These are phyloP conservation scores for Suhomyces prunicola DNA, from an alignment of 805 yeast genomes.

Conservation along the genomic window DNA sequence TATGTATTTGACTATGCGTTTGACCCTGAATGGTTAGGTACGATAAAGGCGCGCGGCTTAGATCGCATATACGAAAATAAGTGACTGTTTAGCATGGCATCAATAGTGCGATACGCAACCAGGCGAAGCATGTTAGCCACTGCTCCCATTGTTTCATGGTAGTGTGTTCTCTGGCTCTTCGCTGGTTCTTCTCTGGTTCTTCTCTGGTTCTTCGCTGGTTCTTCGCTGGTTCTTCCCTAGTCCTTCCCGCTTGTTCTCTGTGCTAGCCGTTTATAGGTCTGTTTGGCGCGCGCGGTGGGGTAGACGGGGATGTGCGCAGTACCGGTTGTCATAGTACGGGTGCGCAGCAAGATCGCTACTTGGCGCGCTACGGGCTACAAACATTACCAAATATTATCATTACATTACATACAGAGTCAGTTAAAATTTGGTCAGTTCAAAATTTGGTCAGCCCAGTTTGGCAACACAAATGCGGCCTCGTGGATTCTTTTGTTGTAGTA, in stretches of 20 bases:
- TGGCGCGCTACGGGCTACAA: neutral
- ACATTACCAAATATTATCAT: neutral
- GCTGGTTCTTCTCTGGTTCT: no score
- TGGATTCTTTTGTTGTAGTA: conserved; percentile 87
- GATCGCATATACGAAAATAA: neutral
- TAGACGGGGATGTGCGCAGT: no score
- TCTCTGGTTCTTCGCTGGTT: no score
- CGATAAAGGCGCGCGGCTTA: neutral
- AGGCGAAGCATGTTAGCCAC: no score
- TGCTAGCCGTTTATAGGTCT: no score
- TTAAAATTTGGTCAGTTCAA: conserved; percentile 41
- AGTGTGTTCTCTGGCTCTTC: no score
- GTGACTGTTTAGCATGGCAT: neutral
- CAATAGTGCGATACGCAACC: no score
- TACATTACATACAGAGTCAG: conserved; percentile 4
- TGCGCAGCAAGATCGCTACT: neutral
- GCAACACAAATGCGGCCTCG: conserved; percentile 84
- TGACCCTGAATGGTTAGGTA: neutral
- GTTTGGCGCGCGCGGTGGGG: no score
- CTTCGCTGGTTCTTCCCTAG: no score
- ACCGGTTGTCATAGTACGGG: no score
- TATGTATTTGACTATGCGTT: neutral
- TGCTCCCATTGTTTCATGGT: no score
- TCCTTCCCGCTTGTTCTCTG: no score
- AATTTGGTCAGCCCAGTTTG: conserved; percentile 74